A percentile compares a stretch with the other conserved stretches of the same genome.
Evolutionary conservation across 2,329 filamentous ascomycete genomes (phyloP).

Genomic region (Arthrobotrys sinensis): DNA sequence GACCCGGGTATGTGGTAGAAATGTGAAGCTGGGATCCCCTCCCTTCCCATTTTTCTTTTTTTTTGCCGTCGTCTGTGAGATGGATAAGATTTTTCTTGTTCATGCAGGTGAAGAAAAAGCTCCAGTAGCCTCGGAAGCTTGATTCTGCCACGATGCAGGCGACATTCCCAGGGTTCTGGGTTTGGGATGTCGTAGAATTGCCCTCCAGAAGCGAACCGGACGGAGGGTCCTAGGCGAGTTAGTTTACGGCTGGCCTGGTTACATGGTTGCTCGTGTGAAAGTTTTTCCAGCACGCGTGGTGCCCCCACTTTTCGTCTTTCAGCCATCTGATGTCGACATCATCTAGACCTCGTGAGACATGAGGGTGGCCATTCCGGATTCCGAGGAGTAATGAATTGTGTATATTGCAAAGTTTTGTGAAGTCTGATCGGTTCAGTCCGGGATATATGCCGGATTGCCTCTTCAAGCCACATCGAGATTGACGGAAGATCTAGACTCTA

Average conservation of each 20-base stretch:
- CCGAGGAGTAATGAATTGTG: not conserved
- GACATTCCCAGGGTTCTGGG: conserved; percentile 31
- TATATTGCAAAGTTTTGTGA: not conserved
- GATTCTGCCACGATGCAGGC: conserved; percentile 35
- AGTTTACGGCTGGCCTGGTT: not conserved
- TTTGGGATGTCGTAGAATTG: conserved; percentile 6
- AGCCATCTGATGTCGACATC: conserved; percentile 57
- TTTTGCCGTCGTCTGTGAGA: not conserved
- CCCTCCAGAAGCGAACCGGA: conserved; percentile 23
- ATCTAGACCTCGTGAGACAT: conserved; percentile 4
- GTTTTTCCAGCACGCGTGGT: conserved; percentile 2
- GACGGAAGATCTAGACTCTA: not conserved
- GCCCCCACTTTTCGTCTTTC: conserved; percentile 51
- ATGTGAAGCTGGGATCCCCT: not conserved
- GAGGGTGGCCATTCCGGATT: not conserved
- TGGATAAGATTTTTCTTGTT: conserved; percentile 36
- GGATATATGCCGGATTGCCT: not conserved
- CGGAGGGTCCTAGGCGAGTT: conserved; percentile 12
- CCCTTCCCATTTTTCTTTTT: not conserved
- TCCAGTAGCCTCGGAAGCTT: conserved; percentile 31
- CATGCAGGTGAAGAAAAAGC: conserved; percentile 31
- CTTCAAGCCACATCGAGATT: not conserved
- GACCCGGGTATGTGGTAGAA: not conserved
- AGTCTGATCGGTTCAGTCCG: not conserved
- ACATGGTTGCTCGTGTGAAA: not conserved